phyloP scores from a whole-genome alignment of 352 stramenopile genomes.

The Phytophthora tentaculata region DNA sequence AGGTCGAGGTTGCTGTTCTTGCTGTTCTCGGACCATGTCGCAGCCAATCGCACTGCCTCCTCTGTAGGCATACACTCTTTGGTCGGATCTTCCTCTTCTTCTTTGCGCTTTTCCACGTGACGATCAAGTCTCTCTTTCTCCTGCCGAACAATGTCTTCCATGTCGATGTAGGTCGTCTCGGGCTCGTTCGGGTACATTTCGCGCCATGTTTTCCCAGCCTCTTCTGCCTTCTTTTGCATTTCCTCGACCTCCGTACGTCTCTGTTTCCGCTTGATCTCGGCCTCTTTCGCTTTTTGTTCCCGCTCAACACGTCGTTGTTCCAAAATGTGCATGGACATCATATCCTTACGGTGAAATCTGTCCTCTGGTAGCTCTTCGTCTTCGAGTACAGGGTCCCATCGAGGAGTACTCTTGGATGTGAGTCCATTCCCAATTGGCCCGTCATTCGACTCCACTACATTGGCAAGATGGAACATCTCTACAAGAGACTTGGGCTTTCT shows the following conservation, averaged over 20 bases:
- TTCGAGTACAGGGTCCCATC: constrained; percentile 71
- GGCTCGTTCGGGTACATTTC: constrained; percentile 84
- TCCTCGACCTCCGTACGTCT: constrained; percentile 57
- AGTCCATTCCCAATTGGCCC: background rate
- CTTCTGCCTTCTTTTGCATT: constrained; percentile 54
- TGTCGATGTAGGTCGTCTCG: constrained; percentile 79
- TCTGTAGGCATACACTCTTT: constrained; percentile 46
- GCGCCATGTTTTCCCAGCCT: constrained; percentile 73
- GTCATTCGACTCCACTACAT: constrained; percentile 21
- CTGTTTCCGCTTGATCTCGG: constrained; percentile 52
- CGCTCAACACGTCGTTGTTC: constrained; percentile 70
- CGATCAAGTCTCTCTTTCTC: constrained; percentile 47
- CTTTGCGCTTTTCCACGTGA: constrained; percentile 32
- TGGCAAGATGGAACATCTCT: constrained; percentile 74
- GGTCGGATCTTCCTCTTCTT: constrained; percentile 19
- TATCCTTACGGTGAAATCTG: constrained; percentile 79
- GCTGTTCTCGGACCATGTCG: constrained; percentile 58
- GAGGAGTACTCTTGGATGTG: constrained; percentile 19
- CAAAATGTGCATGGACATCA: constrained; percentile 89
- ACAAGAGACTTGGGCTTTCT: constrained; percentile 56
- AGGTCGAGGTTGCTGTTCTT: constrained; percentile 43
- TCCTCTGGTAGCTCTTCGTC: constrained; percentile 83
- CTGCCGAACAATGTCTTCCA: constrained; percentile 71
- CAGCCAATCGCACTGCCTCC: constrained; percentile 48
- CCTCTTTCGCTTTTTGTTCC: constrained; percentile 66